Evolutionary conservation across 2,329 filamentous ascomycete species (phyloP).

Genomic region (Clarireedia monteithiana): DNA sequence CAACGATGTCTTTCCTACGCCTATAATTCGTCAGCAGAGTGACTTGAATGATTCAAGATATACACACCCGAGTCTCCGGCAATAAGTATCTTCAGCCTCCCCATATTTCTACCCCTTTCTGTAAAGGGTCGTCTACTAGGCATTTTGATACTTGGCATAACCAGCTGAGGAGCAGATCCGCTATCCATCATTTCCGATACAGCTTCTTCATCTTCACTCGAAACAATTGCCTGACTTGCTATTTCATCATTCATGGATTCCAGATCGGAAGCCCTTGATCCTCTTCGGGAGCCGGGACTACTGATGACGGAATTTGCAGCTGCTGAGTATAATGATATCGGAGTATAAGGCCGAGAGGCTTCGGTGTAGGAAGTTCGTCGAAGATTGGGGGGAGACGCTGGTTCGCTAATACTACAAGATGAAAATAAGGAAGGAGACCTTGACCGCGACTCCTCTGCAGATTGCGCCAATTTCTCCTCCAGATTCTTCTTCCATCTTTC

Average conservation of each 20-base stretch:
- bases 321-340: constrained; percentile 35
- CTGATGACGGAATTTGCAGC: constrained; percentile 38
- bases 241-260: constrained; percentile 41
- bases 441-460: constrained; percentile 20
- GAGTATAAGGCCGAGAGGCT: constrained; percentile 39
- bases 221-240: constrained; percentile 30
- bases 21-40: constrained; percentile 36
- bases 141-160: constrained; percentile 95
- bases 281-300: constrained; percentile 43
- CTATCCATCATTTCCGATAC: constrained; percentile 39
- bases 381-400: constrained; percentile 25
- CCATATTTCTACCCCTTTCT: constrained; percentile 72
- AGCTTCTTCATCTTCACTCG: constrained; percentile 34
- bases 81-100: constrained; percentile 81
- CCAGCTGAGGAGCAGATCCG: constrained; percentile 64
- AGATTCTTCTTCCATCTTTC: constrained; percentile 26
- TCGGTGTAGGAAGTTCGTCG: constrained; percentile 28
- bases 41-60: background rate
- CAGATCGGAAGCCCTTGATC: constrained; percentile 43
- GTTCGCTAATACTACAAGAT: constrained; percentile 29
- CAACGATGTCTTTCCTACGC: constrained; percentile 80
- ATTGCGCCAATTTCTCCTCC: constrained; percentile 13
- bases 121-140: constrained; percentile 86
- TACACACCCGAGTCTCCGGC: constrained; percentile 65
- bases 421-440: constrained; percentile 27